A percentile compares a stretch with the other conserved stretches of the same genome.
Conservation (phyloP, 2,329 filamentous ascomycete species). For the Penicillium sp. region DNA sequence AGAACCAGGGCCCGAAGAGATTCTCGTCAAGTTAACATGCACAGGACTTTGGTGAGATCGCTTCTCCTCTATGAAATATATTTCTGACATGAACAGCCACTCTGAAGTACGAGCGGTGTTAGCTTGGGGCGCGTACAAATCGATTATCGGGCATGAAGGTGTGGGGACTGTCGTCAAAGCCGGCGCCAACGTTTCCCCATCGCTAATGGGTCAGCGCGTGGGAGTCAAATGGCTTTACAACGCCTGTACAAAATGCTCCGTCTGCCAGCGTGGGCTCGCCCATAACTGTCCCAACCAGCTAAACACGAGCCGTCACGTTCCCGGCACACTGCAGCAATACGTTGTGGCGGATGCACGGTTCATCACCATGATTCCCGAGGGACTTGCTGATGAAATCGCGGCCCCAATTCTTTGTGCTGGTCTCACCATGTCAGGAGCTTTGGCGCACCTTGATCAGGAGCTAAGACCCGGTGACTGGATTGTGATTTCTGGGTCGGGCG, state of each 20-base stretch:
- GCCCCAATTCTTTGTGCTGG: conserved; percentile 23
- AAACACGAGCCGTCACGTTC: conserved; percentile 26
- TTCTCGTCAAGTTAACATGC: conserved; percentile 24
- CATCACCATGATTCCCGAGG: conserved; percentile 18
- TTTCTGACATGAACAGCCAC: conserved; percentile 11
- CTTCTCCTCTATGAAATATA: not conserved
- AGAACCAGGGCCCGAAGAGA: conserved; percentile 16
- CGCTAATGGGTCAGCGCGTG: conserved; percentile 17
- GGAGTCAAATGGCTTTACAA: conserved; percentile 29
- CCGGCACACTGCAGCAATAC: conserved; percentile 28
- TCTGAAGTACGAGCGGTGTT: conserved; percentile 26
- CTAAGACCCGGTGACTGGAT: conserved; percentile 34
- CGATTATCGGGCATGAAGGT: conserved; percentile 30
- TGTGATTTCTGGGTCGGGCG: conserved; percentile 51
- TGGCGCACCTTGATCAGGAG: conserved; percentile 17
- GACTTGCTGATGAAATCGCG: conserved; percentile 16
- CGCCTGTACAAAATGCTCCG: conserved; percentile 22
- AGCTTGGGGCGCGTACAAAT: conserved; percentile 23
- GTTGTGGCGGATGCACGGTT: conserved; percentile 24
- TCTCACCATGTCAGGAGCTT: conserved; percentile 22
- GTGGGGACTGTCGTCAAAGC: conserved; percentile 20
- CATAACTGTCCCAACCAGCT: conserved; percentile 24
- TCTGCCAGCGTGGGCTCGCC: conserved; percentile 18
- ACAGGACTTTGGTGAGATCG: conserved; percentile 24
- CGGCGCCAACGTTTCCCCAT: conserved; percentile 12